phyloP scores from a whole-genome alignment of 164 flowering plant genomes.

The Platanus orientalis region DNA sequence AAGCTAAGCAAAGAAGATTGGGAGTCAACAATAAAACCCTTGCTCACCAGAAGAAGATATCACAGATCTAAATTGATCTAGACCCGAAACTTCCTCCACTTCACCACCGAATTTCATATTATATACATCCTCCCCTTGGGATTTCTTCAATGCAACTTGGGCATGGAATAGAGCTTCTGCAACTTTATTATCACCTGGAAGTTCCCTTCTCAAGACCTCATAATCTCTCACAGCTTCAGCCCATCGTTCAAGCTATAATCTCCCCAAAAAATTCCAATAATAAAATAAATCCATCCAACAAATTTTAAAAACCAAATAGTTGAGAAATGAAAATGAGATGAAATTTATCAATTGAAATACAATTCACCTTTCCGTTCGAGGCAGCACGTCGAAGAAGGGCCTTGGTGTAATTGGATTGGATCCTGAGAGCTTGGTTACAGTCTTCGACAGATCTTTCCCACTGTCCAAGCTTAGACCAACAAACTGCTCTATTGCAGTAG shows the following conservation, averaged over 20 bases:
- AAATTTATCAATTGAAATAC: background rate
- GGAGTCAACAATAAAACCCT: background rate
- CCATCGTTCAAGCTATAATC: constrained; percentile 70
- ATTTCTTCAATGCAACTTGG: constrained; percentile 74
- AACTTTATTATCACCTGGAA: constrained; percentile 69
- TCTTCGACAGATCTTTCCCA: constrained; percentile 80
- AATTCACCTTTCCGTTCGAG: constrained; percentile 61
- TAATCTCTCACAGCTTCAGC: constrained; percentile 77
- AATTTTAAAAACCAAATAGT: background rate
- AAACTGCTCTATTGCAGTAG: constrained; percentile 85
- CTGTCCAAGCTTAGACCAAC: constrained; percentile 73
- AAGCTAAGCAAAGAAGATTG: background rate
- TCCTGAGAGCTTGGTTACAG: constrained; percentile 69
- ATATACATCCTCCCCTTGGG: constrained; percentile 73
- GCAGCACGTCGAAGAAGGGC: constrained; percentile 86
- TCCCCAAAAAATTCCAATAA: constrained; percentile 3
- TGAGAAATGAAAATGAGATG: background rate
- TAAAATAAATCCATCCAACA: constrained; percentile 2
- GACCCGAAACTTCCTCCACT: constrained; percentile 62
- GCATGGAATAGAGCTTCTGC: constrained; percentile 82
- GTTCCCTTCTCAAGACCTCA: constrained; percentile 59
- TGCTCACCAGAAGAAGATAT: constrained; percentile 64
- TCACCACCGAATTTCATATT: constrained; percentile 91
- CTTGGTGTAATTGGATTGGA: constrained; percentile 75
- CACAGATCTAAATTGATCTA: constrained; percentile 68